Evolutionary conservation across 2,329 filamentous ascomycete genomes (phyloP).

Genomic region (Trichocomaceae sp.): DNA sequence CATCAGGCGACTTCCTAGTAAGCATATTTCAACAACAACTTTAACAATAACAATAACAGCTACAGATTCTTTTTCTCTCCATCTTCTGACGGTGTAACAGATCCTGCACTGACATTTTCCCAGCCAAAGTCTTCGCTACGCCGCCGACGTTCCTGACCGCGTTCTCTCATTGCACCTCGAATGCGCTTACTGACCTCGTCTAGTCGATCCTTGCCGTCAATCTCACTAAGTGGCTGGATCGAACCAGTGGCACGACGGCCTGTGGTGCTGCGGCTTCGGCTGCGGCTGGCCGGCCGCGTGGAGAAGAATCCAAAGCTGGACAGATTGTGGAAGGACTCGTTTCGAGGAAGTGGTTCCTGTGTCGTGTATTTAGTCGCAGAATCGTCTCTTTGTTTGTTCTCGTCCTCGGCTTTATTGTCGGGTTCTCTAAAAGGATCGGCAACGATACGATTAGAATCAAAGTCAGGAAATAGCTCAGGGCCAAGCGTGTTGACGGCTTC

Average conservation of each 20-base stretch:
- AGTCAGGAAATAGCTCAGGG: constrained; percentile 96
- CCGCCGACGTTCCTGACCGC: constrained; percentile 57
- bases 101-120: constrained; percentile 35
- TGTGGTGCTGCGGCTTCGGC: constrained; percentile 63
- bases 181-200: constrained; percentile 81
- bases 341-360: constrained; percentile 61
- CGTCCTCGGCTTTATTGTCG: constrained; percentile 16
- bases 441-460: constrained; percentile 68
- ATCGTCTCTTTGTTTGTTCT: constrained; percentile 17
- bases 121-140: constrained; percentile 39
- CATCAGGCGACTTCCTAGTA: background rate
- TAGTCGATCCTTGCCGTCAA: constrained; percentile 63
- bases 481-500: constrained; percentile 91
- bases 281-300: constrained; percentile 76
- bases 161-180: constrained; percentile 72
- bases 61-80: constrained; percentile 32
- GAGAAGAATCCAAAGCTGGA: constrained; percentile 84
- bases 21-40: background rate
- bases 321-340: constrained; percentile 91
- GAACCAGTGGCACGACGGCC: constrained; percentile 61
- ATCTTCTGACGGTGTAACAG: constrained; percentile 31
- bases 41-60: background rate
- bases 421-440: constrained; percentile 43
- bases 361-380: constrained; percentile 21
- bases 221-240: constrained; percentile 56